These are phyloP conservation scores for Lentinula sp. DNA, from an alignment of 768 basidiomycete genomes.

Conservation along the genomic window DNA sequence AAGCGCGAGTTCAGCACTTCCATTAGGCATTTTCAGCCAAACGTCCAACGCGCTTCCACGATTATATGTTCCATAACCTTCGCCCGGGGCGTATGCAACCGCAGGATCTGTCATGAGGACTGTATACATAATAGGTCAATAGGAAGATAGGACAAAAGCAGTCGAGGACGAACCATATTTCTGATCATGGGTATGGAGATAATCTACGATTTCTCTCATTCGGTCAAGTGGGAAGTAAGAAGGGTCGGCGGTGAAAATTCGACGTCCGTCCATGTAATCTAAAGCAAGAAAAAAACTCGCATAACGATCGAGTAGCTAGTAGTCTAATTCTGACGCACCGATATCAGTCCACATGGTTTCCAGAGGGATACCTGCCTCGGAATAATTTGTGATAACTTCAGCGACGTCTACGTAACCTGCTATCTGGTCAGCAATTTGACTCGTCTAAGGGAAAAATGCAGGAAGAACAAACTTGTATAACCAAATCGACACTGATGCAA, in stretches of 20 bases:
- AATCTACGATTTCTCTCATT: slow-evolving; percentile 60
- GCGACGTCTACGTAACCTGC: slow-evolving; percentile 60
- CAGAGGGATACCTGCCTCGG: slow-evolving; percentile 55
- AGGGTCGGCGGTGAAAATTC: slow-evolving; percentile 65
- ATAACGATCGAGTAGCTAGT: neutral
- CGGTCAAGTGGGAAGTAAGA: slow-evolving; percentile 57
- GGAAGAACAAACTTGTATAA: slow-evolving; percentile 25
- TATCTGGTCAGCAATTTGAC: neutral
- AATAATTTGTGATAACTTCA: slow-evolving; percentile 55
- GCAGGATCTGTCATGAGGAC: slow-evolving; percentile 76
- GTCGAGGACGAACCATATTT: slow-evolving; percentile 37
- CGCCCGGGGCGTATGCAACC: slow-evolving; percentile 42
- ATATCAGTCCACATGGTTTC: slow-evolving; percentile 83
- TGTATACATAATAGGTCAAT: slow-evolving; percentile 15
- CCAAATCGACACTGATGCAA: slow-evolving; percentile 72
- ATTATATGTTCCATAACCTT: slow-evolving; percentile 47
- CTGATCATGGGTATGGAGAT: slow-evolving; percentile 56
- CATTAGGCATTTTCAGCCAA: slow-evolving; percentile 60
- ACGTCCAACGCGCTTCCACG: slow-evolving; percentile 47
- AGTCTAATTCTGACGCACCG: slow-evolving; percentile 26
- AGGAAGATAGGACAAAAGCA: neutral
- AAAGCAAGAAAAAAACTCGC: neutral
- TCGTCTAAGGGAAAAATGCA: neutral
- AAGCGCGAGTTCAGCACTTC: slow-evolving; percentile 47
- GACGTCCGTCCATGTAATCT: slow-evolving; percentile 69